Base-by-base conservation (phyloP, 2,329 filamentous ascomycete species). In the Nothomitra cinnamomea region DNA sequence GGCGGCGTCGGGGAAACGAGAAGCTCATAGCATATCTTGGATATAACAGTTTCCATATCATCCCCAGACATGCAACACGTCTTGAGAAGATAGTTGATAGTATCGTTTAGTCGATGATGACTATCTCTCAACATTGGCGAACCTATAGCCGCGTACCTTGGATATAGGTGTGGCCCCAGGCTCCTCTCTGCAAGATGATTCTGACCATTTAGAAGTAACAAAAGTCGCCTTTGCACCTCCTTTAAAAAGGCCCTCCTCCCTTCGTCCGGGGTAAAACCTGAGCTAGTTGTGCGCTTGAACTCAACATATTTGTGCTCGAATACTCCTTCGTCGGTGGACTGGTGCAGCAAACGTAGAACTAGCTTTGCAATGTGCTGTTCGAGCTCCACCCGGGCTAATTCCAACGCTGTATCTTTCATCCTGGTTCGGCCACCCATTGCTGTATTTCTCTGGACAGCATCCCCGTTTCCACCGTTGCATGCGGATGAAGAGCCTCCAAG, bases 1-100 rank as follows among this genome's bases (percentile, higher is more conserved):
- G 85, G 83, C 0, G 79, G 76, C 17, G 77, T 70, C 1, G 73
- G 64, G 1, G 78, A 79, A 2, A 78, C 68, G 15, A 87, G 71
- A 2, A 92, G 67, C 61, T 86, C 87, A 65, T 82, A 81, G 55
- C 70, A 74, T 17, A 78, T 65, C 53, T 70, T 68, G 25, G 13
- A n/a, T 15, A 54, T 36, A 25, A 54, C 51, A 7, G 15, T 17
- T 35, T 54, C 52, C 7, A 53, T 17, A 38, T 52, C n/a, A n/a
- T 28, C 8, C n/a, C 22, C 8, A 6, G 24, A 24, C 24, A 22
- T 35, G 8, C 17, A n/a, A 28, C 24, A 12, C 19, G 15, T 13
- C 17, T 12, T 19, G 41, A 32, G 28, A 22, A 48, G n/a, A 21
- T 3, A 6, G 12, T 40, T 19, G 3, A 53, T 35, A n/a, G 21